Conservation (phyloP, 208 protist genomes). For the Trypanosoma lewisi region DNA sequence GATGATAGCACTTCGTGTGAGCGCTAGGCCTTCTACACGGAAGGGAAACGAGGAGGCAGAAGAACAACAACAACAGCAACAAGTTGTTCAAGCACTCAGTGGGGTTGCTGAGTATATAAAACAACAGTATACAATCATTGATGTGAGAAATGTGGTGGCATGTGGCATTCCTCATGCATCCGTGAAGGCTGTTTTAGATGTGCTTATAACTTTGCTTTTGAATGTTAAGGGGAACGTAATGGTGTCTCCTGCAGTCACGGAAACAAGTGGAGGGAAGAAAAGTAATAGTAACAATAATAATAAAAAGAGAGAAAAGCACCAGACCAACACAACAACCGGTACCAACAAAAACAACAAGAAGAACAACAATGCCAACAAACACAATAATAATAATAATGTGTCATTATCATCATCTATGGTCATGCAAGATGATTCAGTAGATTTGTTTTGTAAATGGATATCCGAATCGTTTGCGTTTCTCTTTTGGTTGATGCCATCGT, state of each 20-base stretch:
- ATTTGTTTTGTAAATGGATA: conserved; percentile 9
- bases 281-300: neutral
- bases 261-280: neutral
- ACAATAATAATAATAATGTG: neutral
- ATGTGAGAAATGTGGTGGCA: neutral
- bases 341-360: too few species aligned
- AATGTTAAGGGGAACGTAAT: neutral
- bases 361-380: neutral
- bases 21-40: neutral
- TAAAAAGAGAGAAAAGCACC: neutral
- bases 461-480: conserved; percentile 8
- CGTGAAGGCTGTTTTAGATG: conserved; percentile 1
- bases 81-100: conserved; percentile 13
- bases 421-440: neutral
- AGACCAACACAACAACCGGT: neutral
- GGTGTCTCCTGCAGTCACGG: neutral
- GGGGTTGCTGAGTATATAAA: conserved; percentile 15
- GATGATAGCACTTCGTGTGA: conserved; percentile 7
- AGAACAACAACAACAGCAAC: too few species aligned
- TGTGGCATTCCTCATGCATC: neutral
- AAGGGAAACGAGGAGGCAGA: conserved; percentile 10
- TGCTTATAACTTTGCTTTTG: conserved; percentile 1
- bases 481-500: conserved; percentile 6
- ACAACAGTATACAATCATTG: conserved; percentile 6
- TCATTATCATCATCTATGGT: neutral